Evolutionary conservation across 305 asterid genomes (phyloP), one percentile per base, ranked within the genome.

Genomic region (Fraxinus greggii): DNA sequence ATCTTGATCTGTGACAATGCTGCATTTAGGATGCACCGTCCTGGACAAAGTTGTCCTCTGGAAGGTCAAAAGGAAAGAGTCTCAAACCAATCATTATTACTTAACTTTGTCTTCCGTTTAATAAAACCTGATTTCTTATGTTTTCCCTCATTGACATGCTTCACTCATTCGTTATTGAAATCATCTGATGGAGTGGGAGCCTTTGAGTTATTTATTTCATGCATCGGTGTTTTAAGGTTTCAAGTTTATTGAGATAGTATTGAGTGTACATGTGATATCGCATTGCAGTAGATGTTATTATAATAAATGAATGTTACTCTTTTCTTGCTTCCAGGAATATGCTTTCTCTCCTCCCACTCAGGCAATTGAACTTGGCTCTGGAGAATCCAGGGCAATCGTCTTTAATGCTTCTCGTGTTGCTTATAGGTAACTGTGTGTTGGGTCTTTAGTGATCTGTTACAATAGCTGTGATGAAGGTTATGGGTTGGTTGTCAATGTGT

Each of bases 361-460:
- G 90, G 94, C 97, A 76, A 92, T 95, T 72, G 97, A 94, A 86
- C 92, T 94, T 85, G 94, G 93, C 80, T 92, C 99, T 65, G 97
- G 98, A 80, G 98, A 95, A 89, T 92, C 96, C 33, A 92, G 89
- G 92, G 97, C 92, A 81, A 92, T 93, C 15, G 70, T 89, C 79
- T 95, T 95, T 83, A 87, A 94, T 83, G 97, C 99, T 76, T 89
- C 94, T 82, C 98, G 99, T 69, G 96, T 95, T 80, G 98, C 98
- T 81, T 94, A 89, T 89, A 95, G 99, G 99, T 93, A 24, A 69
- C 38, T 32, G 0, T 17, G 13, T 70, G 28, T 59, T 63, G 19
- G 72, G 32, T 70, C 38, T 32, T 67, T 26, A 70, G 75, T 32
- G 40, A 29, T 29, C 32, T 15, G 54, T 35, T 72, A 72, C 72